Evolutionary conservation across 2,329 filamentous ascomycete genomes (phyloP).

Genomic region (Falciphora oryzae): DNA sequence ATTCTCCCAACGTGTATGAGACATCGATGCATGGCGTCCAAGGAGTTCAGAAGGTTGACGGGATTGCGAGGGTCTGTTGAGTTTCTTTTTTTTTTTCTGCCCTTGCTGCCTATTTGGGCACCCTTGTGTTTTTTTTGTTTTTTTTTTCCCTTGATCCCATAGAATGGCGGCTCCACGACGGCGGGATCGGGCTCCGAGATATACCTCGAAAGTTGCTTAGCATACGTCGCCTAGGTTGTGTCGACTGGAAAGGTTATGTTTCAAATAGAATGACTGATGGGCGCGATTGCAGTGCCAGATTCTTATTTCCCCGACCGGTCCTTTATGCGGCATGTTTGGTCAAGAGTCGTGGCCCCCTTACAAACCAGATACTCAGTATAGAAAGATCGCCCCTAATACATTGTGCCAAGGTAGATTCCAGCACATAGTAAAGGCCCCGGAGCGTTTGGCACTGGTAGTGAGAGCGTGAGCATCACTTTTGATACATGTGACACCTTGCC

Average conservation of each 20-base stretch:
- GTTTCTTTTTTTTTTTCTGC: background rate
- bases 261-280: background rate
- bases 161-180: background rate
- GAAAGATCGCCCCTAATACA: background rate
- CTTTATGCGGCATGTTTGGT: background rate
- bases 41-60: background rate
- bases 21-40: background rate
- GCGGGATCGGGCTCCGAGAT: background rate
- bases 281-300: background rate
- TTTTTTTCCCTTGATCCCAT: background rate
- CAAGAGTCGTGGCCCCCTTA: background rate
- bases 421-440: too few species aligned
- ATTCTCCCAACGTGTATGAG: background rate
- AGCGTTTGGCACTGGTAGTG: too few species aligned
- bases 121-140: background rate
- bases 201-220: background rate
- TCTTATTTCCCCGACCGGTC: background rate
- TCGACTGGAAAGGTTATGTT: background rate
- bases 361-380: background rate
- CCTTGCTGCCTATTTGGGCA: too few species aligned
- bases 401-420: background rate
- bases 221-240: background rate
- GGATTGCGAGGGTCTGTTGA: background rate
- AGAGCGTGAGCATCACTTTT: too few species aligned
- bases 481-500: too few species aligned